phyloP scores from a whole-genome alignment of 2,329 filamentous ascomycete species.

The Aspergillus sp. region DNA sequence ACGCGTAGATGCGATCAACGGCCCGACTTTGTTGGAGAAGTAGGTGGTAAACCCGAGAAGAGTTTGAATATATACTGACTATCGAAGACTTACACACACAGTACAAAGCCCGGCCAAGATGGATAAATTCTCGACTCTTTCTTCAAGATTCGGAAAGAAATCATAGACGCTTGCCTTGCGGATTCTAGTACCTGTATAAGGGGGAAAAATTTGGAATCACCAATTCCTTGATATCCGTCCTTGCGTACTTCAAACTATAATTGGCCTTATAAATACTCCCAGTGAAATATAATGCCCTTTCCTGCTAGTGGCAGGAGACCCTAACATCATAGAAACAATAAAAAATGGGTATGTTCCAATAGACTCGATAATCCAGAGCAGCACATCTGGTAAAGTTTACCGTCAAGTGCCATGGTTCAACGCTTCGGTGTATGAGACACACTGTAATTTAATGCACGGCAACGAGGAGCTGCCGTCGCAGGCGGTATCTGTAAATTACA shows the following conservation, averaged over 20 bases:
- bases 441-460: not conserved
- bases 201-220: conserved; percentile 4
- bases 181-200: conserved; percentile 1
- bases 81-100: conserved; percentile 61
- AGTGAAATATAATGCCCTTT: not conserved
- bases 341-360: conserved; percentile 5
- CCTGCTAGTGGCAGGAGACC: not conserved
- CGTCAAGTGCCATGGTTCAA: too few species aligned
- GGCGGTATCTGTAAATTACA: not conserved
- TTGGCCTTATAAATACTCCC: not conserved
- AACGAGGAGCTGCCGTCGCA: not conserved
- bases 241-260: not conserved
- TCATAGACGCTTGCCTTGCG: conserved; percentile 12
- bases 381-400: not conserved
- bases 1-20: conserved; percentile 86
- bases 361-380: not conserved
- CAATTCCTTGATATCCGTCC: not conserved
- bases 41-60: conserved; percentile 40
- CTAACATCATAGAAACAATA: not conserved
- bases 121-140: conserved; percentile 69
- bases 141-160: conserved; percentile 71
- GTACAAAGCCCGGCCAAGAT: conserved; percentile 59
- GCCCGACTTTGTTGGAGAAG: conserved; percentile 90
- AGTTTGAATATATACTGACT: conserved; percentile 17
- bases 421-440: too few species aligned